Conservation (phyloP, 2,329 filamentous ascomycete species). For the Bisporella sp. region DNA sequence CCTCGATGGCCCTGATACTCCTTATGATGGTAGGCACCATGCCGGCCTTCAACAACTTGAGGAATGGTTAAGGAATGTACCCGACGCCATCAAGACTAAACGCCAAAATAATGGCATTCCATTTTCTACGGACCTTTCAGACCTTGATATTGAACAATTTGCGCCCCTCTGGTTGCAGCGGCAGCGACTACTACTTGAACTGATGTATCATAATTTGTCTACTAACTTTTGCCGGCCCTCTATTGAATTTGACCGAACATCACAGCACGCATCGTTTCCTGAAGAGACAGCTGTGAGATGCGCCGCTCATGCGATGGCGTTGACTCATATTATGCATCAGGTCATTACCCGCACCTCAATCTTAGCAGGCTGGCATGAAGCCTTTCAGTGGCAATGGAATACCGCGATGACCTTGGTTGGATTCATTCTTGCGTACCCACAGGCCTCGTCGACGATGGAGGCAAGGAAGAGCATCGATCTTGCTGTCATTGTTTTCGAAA, state of each 20-base stretch:
- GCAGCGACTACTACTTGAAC: constrained; percentile 35
- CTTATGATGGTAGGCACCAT: constrained; percentile 12
- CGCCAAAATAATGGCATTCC: constrained; percentile 26
- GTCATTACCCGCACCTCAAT: constrained; percentile 26
- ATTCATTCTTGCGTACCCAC: constrained; percentile 33
- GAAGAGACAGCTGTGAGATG: constrained; percentile 25
- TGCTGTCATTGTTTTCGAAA: constrained; percentile 30
- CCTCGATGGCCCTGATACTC: constrained; percentile 21
- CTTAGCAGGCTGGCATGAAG: constrained; percentile 31
- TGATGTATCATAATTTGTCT: constrained; percentile 35
- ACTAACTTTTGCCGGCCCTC: constrained; percentile 34
- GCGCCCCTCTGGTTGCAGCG: constrained; percentile 37
- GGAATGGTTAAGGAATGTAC: constrained; percentile 30
- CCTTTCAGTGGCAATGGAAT: constrained; percentile 38
- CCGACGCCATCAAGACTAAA: constrained; percentile 31
- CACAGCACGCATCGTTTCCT: constrained; percentile 14
- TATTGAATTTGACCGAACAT: constrained; percentile 27
- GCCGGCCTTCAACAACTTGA: constrained; percentile 23
- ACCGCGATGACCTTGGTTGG: constrained; percentile 34
- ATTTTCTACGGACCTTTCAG: constrained; percentile 32
- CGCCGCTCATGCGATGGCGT: constrained; percentile 29
- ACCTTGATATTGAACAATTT: constrained; percentile 27
- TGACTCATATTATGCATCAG: constrained; percentile 34
- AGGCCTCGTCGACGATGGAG: constrained; percentile 18
- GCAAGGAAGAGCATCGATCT: constrained; percentile 30